A percentile compares a stretch with the other conserved stretches of the same genome.
Evolutionary conservation across 176 grass and related monocot species (phyloP).

Genomic region (Poa annua): DNA sequence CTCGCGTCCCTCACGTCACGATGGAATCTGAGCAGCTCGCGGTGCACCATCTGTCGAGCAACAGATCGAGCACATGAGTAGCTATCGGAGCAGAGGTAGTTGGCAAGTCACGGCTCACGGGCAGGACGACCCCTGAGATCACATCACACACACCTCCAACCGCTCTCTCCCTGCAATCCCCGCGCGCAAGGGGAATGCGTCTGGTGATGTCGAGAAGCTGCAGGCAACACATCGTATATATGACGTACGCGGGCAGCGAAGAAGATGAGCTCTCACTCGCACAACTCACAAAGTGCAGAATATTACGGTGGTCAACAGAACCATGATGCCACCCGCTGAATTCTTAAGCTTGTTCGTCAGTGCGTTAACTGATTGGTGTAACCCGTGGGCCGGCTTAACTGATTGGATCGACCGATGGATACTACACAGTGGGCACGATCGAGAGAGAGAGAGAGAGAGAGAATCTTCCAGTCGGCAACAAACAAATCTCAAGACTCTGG

Average conservation of each 20-base stretch:
- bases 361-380: slow-evolving; percentile 19
- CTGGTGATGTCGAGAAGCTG: background rate
- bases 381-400: background rate
- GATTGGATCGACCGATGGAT: background rate
- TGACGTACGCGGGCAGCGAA: background rate
- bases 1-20: background rate
- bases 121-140: background rate
- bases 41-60: background rate
- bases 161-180: background rate
- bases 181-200: background rate
- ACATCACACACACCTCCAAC: too few species aligned
- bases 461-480: background rate
- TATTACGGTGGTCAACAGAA: background rate
- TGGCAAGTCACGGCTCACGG: background rate
- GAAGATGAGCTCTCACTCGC: too few species aligned
- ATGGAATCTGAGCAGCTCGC: background rate
- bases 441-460: background rate
- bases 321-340: background rate
- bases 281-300: background rate
- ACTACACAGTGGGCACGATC: background rate
- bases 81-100: background rate
- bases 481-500: background rate
- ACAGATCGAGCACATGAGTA: background rate
- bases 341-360: background rate
- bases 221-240: background rate